A percentile compares a stretch with the other conserved stretches of the same genome.
phyloP scores from a whole-genome alignment of 2,329 filamentous ascomycete species.

The Nothophoma quercina region DNA sequence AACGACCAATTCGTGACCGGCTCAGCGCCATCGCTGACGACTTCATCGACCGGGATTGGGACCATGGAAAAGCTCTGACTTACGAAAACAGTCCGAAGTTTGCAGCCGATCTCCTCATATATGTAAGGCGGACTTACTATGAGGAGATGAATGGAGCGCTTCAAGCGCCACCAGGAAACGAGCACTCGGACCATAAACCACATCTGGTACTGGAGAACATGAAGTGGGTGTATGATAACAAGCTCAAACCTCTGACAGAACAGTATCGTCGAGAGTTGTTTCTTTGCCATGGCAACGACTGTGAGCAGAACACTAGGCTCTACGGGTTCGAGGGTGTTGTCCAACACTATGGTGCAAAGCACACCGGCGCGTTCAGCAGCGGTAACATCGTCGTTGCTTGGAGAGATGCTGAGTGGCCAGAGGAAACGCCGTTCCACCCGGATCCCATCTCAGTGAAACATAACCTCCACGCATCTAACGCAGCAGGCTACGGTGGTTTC shows the following conservation, averaged over 20 bases:
- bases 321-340: conserved; percentile 82
- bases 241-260: conserved; percentile 75
- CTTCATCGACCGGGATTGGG: conserved; percentile 71
- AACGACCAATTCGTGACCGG: conserved; percentile 70
- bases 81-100: conserved; percentile 72
- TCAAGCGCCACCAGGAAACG: conserved; percentile 7
- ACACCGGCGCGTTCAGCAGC: conserved; percentile 72
- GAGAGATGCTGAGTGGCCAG: conserved; percentile 80
- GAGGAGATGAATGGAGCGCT: conserved; percentile 63
- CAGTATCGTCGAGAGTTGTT: conserved; percentile 74
- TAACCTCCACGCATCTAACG: conserved; percentile 41
- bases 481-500: conserved; percentile 39
- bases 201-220: conserved; percentile 81
- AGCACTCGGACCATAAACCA: conserved; percentile 51
- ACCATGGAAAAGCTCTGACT: conserved; percentile 67
- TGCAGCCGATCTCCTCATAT: conserved; percentile 73
- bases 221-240: conserved; percentile 84
- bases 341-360: conserved; percentile 85
- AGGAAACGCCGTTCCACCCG: conserved; percentile 73
- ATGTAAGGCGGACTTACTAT: conserved; percentile 73
- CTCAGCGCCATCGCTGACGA: conserved; percentile 74
- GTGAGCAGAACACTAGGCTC: conserved; percentile 69
- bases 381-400: conserved; percentile 79
- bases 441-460: conserved; percentile 60
- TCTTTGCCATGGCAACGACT: conserved; percentile 70